phyloP scores from a whole-genome alignment of 192 early-diverging fungal species.

The Cetraspora pellucida region DNA sequence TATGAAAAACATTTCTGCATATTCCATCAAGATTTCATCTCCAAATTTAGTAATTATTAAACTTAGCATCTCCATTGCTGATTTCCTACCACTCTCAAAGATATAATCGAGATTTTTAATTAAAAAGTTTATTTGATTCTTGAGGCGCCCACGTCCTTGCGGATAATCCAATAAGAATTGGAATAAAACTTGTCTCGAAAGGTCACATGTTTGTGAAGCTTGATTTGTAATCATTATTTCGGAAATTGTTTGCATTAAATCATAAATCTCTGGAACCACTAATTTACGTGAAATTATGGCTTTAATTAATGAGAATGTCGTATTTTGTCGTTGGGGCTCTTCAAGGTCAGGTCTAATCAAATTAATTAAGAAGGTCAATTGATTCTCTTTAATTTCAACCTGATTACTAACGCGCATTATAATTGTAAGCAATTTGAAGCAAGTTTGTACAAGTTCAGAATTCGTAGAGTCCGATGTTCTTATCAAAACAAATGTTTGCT shows the following conservation, averaged over 20 bases:
- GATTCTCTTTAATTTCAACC: conserved; percentile 65
- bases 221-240: conserved; percentile 89
- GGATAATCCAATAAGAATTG: conserved; percentile 97
- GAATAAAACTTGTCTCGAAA: conserved; percentile 79
- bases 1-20: conserved; percentile 82
- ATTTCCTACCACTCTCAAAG: conserved; percentile 89
- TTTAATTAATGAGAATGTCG: conserved; percentile 83
- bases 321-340: conserved; percentile 80
- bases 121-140: conserved; percentile 85
- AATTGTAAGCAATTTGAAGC: conserved; percentile 81
- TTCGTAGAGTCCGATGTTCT: conserved; percentile 62
- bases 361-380: conserved; percentile 78
- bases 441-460: conserved; percentile 72
- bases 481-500: conserved; percentile 78
- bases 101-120: conserved; percentile 89
- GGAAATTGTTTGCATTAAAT: conserved; percentile 83
- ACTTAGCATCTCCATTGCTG: conserved; percentile 87
- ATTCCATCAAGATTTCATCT: conserved; percentile 74
- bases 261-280: conserved; percentile 88
- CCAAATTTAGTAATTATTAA: conserved; percentile 78
- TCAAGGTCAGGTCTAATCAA: conserved; percentile 89
- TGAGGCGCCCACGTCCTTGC: conserved; percentile 76
- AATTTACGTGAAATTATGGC: conserved; percentile 86
- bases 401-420: conserved; percentile 79
- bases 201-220: conserved; percentile 72